phyloP scores from a whole-genome alignment of 1,284 basidiomycete genomes.

The Cutaneotrichosporon sp. region DNA sequence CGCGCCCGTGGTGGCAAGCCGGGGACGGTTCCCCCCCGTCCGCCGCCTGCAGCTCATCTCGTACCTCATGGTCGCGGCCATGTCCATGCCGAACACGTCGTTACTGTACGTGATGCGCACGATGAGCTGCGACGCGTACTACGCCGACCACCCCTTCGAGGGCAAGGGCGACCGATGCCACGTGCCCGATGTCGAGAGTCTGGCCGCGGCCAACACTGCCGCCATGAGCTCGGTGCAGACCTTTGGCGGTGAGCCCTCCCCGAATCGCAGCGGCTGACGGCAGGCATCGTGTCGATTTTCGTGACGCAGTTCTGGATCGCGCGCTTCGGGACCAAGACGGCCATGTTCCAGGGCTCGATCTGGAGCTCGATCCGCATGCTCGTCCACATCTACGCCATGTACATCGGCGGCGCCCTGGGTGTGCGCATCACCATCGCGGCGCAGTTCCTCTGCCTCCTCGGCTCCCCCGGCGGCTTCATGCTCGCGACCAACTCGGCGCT shows the following conservation, averaged over 20 bases:
- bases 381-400: not conserved
- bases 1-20: too few species aligned
- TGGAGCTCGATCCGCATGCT: constrained; percentile 1
- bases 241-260: not conserved
- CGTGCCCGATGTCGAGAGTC: not conserved
- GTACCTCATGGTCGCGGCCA: not conserved
- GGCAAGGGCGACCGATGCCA: constrained; percentile 1
- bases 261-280: not conserved
- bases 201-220: not conserved
- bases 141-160: not conserved
- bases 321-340: not conserved
- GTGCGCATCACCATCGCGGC: not conserved
- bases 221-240: not conserved
- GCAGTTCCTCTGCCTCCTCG: not conserved
- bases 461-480: not conserved
- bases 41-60: not conserved
- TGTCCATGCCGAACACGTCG: constrained; percentile 4
- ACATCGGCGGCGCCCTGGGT: not conserved
- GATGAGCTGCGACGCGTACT: constrained; percentile 1
- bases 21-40: not conserved
- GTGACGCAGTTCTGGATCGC: not conserved
- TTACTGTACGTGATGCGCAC: not conserved
- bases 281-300: not conserved
- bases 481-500: constrained; percentile 3
- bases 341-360: not conserved